Conservation (phyloP, 768 basidiomycete genomes). For the Boletus tomentosulus region DNA sequence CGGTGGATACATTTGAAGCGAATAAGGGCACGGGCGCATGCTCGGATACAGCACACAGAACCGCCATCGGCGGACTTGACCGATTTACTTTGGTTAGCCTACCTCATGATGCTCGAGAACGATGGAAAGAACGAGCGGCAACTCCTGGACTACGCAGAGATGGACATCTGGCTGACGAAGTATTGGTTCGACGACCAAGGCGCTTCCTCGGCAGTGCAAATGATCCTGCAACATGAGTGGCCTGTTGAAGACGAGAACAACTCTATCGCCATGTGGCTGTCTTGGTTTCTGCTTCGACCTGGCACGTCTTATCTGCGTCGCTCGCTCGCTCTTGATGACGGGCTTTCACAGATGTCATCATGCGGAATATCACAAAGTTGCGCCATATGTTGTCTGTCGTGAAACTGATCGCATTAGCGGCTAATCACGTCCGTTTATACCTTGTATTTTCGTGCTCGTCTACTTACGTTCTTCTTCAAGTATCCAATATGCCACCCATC, state of each 20-base stretch:
- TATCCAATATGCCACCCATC: slow-evolving; percentile 54
- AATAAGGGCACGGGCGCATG: slow-evolving; percentile 40
- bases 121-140: slow-evolving; percentile 69
- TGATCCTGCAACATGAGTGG: slow-evolving; percentile 49
- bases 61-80: neutral
- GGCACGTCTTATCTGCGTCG: slow-evolving; percentile 38
- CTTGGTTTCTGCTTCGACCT: slow-evolving; percentile 66
- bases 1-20: slow-evolving; percentile 56
- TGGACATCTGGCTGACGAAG: slow-evolving; percentile 60
- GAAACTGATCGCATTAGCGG: slow-evolving; percentile 63
- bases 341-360: slow-evolving; percentile 43
- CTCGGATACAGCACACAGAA: slow-evolving; percentile 16
- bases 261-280: slow-evolving; percentile 71
- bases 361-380: slow-evolving; percentile 35
- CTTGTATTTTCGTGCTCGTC: slow-evolving; percentile 13
- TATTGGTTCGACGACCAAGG: slow-evolving; percentile 65
- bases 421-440: slow-evolving; percentile 47
- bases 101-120: slow-evolving; percentile 79
- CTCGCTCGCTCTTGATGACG: neutral
- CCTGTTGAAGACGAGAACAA: slow-evolving; percentile 48
- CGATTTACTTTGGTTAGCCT: slow-evolving; percentile 62
- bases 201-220: slow-evolving; percentile 45
- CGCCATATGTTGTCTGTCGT: slow-evolving; percentile 48
- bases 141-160: slow-evolving; percentile 61
- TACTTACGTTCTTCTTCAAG: slow-evolving; percentile 34